Base-by-base conservation (phyloP, 148 eudicot species). In the Cornus florida region DNA sequence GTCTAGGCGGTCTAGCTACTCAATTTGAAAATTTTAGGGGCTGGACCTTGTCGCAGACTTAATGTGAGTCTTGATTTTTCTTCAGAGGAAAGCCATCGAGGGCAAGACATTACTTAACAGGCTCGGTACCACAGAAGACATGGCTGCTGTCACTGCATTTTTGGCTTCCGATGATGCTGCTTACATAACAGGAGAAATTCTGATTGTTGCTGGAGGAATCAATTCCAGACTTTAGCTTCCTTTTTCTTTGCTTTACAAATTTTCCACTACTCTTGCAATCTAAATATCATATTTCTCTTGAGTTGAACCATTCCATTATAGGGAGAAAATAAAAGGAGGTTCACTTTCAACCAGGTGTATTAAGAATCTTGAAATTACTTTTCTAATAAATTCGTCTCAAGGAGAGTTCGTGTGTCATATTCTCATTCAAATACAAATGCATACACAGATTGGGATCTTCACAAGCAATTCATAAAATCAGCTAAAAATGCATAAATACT, bases 151-250 rank as follows among this genome's bases (percentile, higher is more conserved):
- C 73, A 74, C 83, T 7, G 95, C 97, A 23, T 96, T 91, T 83
- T 76, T 96, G 85, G 97, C 95, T 79, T 96, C 99, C 28, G 95
- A 96, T 79, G 99, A 93, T 43, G 98, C 99, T 64, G 77, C 98
- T 22, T 93, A 91, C 79, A 87, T 96, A 19, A 96, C 99, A 13
- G 99, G 97, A 69, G 99, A 96, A 88, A 92, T 91, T 7, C 60
- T 96, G 73, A 91, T 92, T 20, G 91, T 96, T 69, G 92, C 92
- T 24, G 98, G 99, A 28, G 99, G 98, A 80, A 66, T 80, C 12
- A 94, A 90, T 70, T 92, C 99, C 38, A 89, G 99, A 41, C 97
- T 96, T 41, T 94, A 84, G 75, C 35, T 71, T 33, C 43, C 3
- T 5, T 39, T n/a, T 66, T 41, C 11, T 31, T 59, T 68, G 66